phyloP scores from a whole-genome alignment of 2,329 filamentous ascomycete species.

The Aspergillus fumigatus region DNA sequence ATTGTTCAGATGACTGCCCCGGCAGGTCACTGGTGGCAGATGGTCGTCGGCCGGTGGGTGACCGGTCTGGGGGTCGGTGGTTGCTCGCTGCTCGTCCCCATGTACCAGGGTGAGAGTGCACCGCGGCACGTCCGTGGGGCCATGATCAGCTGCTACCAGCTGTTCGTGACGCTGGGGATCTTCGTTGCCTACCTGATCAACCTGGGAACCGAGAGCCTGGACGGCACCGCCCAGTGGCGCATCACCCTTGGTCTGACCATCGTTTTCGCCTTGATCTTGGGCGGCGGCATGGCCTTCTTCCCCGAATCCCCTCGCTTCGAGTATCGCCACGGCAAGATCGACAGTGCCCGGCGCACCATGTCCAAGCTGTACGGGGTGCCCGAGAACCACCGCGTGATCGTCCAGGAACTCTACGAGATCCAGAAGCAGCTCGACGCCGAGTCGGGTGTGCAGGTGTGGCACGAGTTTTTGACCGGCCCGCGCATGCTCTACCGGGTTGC shows the following conservation, averaged over 20 bases:
- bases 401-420: slow-evolving; percentile 52
- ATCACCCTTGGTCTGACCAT: slow-evolving; percentile 54
- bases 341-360: slow-evolving; percentile 49
- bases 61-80: slow-evolving; percentile 43
- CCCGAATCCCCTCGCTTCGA: slow-evolving; percentile 56
- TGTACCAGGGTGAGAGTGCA: slow-evolving; percentile 44
- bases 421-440: slow-evolving; percentile 38
- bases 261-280: slow-evolving; percentile 52
- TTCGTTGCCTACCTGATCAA: slow-evolving; percentile 45
- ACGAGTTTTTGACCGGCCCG: slow-evolving; percentile 38
- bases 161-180: slow-evolving; percentile 46
- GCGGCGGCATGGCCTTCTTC: slow-evolving; percentile 51
- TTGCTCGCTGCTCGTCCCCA: slow-evolving; percentile 40
- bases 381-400: slow-evolving; percentile 49
- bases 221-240: slow-evolving; percentile 42
- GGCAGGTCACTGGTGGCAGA: slow-evolving; percentile 34
- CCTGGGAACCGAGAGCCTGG: slow-evolving; percentile 37
- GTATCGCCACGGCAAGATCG: slow-evolving; percentile 52
- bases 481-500: slow-evolving; percentile 40
- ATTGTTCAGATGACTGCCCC: slow-evolving; percentile 41
- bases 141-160: slow-evolving; percentile 42
- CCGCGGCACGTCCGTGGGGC: slow-evolving; percentile 44
- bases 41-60: slow-evolving; percentile 40
- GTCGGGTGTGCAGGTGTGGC: slow-evolving; percentile 19
- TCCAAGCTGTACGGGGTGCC: slow-evolving; percentile 52